phyloP scores from a whole-genome alignment of 1,139 yeast genomes.

The Pichia norvegensis region DNA sequence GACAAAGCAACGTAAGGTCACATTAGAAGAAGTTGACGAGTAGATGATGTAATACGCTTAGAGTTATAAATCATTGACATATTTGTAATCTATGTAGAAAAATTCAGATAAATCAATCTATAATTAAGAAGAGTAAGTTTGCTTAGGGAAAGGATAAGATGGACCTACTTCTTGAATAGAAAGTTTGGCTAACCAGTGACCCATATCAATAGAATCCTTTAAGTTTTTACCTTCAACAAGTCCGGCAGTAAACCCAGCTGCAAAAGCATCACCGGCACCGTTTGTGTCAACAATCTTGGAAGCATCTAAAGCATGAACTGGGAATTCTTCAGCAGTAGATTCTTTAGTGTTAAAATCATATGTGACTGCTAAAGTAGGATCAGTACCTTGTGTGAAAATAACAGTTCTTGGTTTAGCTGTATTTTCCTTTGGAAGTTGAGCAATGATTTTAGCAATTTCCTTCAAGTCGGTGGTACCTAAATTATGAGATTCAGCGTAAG shows the following conservation, averaged over 20 bases:
- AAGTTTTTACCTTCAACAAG: conserved; percentile 67
- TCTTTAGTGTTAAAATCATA: conserved; percentile 41
- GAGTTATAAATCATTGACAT: neutral
- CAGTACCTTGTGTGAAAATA: conserved; percentile 86
- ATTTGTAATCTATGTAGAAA: neutral
- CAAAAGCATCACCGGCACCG: conserved; percentile 99
- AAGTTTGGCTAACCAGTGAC: conserved; percentile 94
- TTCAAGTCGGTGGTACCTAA: conserved; percentile 54
- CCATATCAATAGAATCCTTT: conserved; percentile 63
- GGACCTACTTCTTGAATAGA: conserved; percentile 95
- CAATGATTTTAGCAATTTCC: conserved; percentile 76
- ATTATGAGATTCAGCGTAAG: conserved; percentile 82
- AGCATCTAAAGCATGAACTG: conserved; percentile 64
- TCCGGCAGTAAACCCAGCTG: conserved; percentile 94
- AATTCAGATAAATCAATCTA: neutral
- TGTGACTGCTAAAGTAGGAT: conserved; percentile 73
- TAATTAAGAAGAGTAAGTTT: conserved; percentile 35
- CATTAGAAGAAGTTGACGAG: conserved; percentile 23
- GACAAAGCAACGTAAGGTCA: conserved; percentile 21
- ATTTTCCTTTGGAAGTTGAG: conserved; percentile 72
- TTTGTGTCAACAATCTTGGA: conserved; percentile 80
- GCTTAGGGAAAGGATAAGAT: conserved; percentile 79
- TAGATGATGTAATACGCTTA: neutral
- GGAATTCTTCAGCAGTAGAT: conserved; percentile 43
- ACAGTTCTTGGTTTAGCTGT: conserved; percentile 68